These are phyloP conservation scores for Hypsizygus marmoreus DNA, from an alignment of 768 basidiomycete species.

Conservation along the genomic window DNA sequence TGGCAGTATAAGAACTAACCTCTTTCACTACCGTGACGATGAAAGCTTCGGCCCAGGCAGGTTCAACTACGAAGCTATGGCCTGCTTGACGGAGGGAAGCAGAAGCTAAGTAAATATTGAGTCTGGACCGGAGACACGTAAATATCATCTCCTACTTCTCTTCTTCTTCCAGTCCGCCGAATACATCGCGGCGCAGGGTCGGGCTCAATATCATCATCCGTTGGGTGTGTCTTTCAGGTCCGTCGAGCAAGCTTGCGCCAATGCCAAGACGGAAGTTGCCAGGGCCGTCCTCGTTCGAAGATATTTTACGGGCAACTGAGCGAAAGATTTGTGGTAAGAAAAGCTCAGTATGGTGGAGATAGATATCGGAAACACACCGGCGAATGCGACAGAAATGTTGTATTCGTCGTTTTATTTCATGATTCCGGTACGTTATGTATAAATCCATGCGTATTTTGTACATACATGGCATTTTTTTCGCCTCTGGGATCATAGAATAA, in stretches of 20 bases:
- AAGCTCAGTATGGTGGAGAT: slow-evolving; percentile 67
- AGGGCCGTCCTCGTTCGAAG: slow-evolving; percentile 59
- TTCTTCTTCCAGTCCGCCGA: not conserved
- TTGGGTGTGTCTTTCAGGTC: slow-evolving; percentile 68
- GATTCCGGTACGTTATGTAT: slow-evolving; percentile 62
- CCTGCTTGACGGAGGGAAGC: slow-evolving; percentile 62
- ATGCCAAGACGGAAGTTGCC: slow-evolving; percentile 66
- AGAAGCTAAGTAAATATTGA: slow-evolving; percentile 64
- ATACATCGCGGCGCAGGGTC: slow-evolving; percentile 30
- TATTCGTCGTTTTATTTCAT: slow-evolving; percentile 70
- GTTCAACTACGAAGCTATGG: slow-evolving; percentile 67
- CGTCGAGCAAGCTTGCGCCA: slow-evolving; percentile 63
- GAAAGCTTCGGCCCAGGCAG: slow-evolving; percentile 63
- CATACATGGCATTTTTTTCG: not conserved
- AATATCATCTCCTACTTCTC: slow-evolving; percentile 14
- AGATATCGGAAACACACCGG: slow-evolving; percentile 58
- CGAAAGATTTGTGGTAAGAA: slow-evolving; percentile 65
- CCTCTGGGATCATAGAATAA: slow-evolving; percentile 50
- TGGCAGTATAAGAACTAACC: not conserved
- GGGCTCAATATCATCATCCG: slow-evolving; percentile 66
- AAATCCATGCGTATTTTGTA: too few relatives aligned
- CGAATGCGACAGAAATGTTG: slow-evolving; percentile 68
- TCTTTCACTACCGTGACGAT: not conserved
- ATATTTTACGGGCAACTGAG: slow-evolving; percentile 52
- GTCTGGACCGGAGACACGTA: slow-evolving; percentile 67